A percentile compares a stretch with the other conserved stretches of the same genome.
Conservation (phyloP, 2,329 filamentous ascomycete genomes). For the Trichoderma cornu-damae region DNA sequence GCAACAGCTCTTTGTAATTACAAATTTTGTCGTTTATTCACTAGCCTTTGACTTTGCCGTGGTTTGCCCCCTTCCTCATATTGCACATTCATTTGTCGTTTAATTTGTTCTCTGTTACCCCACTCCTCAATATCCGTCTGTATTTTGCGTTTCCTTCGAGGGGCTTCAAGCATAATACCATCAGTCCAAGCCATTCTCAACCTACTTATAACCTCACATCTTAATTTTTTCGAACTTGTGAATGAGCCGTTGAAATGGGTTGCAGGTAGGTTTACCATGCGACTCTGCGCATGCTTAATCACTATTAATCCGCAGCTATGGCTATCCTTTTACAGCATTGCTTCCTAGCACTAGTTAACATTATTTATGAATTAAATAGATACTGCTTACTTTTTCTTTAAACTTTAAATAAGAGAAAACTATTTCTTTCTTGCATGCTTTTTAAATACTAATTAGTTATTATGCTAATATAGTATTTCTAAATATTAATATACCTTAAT, state of each 20-base stretch:
- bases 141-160: background rate
- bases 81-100: too few relatives aligned
- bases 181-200: background rate
- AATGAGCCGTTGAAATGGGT: background rate
- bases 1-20: too few relatives aligned
- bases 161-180: background rate
- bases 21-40: too few relatives aligned
- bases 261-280: background rate
- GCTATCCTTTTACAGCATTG: background rate
- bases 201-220: background rate
- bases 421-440: background rate
- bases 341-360: background rate
- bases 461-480: background rate
- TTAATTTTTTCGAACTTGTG: background rate
- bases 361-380: background rate
- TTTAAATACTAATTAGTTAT: background rate
- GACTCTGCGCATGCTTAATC: constrained; percentile 9
- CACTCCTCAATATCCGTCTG: background rate
- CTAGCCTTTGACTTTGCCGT: too few relatives aligned
- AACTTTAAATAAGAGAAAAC: constrained; percentile 7
- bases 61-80: too few relatives aligned
- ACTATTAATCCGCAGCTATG: constrained; percentile 10
- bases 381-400: constrained; percentile 4
- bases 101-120: too few relatives aligned
- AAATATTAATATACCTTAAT: background rate